A percentile compares a stretch with the other conserved stretches of the same genome.
phyloP scores from a whole-genome alignment of 2,329 filamentous ascomycete genomes.

The Cladosporium sp. region DNA sequence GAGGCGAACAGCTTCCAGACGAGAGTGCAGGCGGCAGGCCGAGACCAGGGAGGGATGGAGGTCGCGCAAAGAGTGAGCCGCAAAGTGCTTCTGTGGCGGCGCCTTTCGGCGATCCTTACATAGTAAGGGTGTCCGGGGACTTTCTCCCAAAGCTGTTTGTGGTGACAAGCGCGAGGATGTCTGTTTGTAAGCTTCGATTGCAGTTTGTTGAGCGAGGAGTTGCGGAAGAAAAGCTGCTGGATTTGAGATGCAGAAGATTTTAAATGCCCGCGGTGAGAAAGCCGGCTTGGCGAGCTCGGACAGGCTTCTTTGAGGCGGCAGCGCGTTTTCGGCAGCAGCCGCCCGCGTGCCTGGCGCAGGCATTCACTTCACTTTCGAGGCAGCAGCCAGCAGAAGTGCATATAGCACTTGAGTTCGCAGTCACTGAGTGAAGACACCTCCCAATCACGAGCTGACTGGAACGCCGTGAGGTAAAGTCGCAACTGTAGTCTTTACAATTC shows the following conservation, averaged over 20 bases:
- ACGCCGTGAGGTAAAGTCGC: not conserved
- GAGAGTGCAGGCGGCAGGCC: slow-evolving; percentile 56
- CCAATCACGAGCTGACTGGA: not conserved
- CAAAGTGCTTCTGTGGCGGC: slow-evolving; percentile 95
- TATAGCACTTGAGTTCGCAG: not conserved
- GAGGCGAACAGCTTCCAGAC: slow-evolving; percentile 35
- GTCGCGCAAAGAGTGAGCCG: slow-evolving; percentile 72
- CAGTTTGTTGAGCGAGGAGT: slow-evolving; percentile 99
- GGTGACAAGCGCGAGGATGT: slow-evolving; percentile 48
- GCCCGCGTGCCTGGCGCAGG: slow-evolving; percentile 1
- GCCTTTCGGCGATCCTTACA: slow-evolving; percentile 81
- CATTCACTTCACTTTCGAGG: slow-evolving; percentile 18
- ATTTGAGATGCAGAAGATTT: slow-evolving; percentile 26
- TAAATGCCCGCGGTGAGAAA: slow-evolving; percentile 50
- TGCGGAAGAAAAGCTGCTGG: slow-evolving; percentile 49
- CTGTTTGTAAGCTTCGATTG: slow-evolving; percentile 98
- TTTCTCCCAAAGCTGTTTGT: slow-evolving; percentile 95
- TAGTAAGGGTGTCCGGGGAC: slow-evolving; percentile 88
- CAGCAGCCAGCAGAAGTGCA: slow-evolving; percentile 11
- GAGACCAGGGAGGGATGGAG: slow-evolving; percentile 50
- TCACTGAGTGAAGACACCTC: not conserved
- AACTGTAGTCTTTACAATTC: not conserved
- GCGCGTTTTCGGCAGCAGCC: slow-evolving; percentile 16
- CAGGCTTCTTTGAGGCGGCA: not conserved
- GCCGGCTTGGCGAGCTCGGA: slow-evolving; percentile 47